Evolutionary conservation across 768 basidiomycete species (phyloP), one percentile per base, ranked within the genome.

Genomic region (Serendipita vermifera): DNA sequence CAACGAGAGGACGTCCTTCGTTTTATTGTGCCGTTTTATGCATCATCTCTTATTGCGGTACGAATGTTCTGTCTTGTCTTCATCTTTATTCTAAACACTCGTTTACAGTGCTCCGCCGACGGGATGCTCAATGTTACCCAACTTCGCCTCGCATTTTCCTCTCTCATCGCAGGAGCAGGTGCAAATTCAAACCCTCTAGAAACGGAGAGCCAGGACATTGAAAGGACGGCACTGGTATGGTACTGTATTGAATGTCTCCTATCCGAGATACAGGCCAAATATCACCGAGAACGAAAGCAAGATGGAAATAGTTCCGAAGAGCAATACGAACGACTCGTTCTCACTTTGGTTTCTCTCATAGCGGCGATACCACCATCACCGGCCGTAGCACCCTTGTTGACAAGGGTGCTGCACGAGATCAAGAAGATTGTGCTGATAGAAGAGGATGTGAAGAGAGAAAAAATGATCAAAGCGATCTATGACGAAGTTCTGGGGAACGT

Each of bases 11-110:
- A 64, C 65, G 11, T 78, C 81, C 58, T 72, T 73, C 2, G 77
- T 75, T 58, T 74, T 71, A 55, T 89, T 62, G 75, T 87, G 1
- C 85, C 86, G 0, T 87, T 83, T 63, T 93, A 93, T 66, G 73
- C 78, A 1, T 67, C 70, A 33, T 82, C 81, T 64, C 70, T 93
- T 15, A 75, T 91, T 38, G 77, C 84, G 69, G 89, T 87, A 58
- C 63, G 72, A 26, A 6, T 27, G 2, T 5, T 5, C 1, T 24
- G n/a, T 41, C 38, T 38, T n/a, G 55, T 55, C 38, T 9, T 59
- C 46, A 20, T 32, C 17, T 31, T 5, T 27, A 15, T 35, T 11
- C n/a, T 32, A 5, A 41, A 14, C n/a, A 3, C 33, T 9, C 13
- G 24, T 33, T n/a, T 33, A 0, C 54, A 87, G 83, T 87, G 84